Evolutionary conservation across 1,284 basidiomycete species (phyloP).

Genomic region (Pholiota adiposa): DNA sequence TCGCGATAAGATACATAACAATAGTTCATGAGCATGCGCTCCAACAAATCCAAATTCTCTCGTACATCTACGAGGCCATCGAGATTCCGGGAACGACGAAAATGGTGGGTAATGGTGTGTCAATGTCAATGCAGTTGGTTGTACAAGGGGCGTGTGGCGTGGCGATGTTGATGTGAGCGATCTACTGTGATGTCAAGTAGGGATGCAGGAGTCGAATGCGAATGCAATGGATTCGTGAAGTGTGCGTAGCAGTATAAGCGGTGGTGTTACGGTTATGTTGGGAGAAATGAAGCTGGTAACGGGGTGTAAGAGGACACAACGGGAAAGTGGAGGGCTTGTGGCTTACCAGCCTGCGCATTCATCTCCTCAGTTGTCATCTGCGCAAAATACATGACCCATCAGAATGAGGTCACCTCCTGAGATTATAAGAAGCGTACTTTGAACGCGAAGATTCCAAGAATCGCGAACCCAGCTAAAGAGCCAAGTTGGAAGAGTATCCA

Average conservation of each 20-base stretch:
- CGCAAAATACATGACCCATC: background rate
- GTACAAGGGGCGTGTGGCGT: background rate
- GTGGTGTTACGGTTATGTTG: conserved; percentile 30
- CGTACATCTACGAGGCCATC: background rate
- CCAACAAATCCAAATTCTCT: background rate
- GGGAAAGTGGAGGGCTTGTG: too few relatives aligned
- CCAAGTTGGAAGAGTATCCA: conserved; percentile 77
- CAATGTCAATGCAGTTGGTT: too few relatives aligned
- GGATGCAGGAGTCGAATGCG: too few relatives aligned
- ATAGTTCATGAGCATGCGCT: background rate
- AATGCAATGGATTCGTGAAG: too few relatives aligned
- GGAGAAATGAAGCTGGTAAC: conserved; percentile 45
- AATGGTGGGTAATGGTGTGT: background rate
- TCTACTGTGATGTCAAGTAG: conserved; percentile 1
- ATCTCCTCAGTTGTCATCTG: conserved; percentile 57
- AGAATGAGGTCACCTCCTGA: conserved; percentile 3
- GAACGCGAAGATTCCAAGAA: conserved; percentile 77
- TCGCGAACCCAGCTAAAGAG: conserved; percentile 68
- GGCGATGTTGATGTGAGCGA: background rate
- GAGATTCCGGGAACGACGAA: background rate
- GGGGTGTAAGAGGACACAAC: too few relatives aligned
- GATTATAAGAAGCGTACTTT: conserved; percentile 47
- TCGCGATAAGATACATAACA: background rate
- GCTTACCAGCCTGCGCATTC: conserved; percentile 61
- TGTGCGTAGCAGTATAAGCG: too few relatives aligned